Evolutionary conservation across 192 early-diverging fungal species (phyloP).

Genomic region (Chytriomyces hyalinus): DNA sequence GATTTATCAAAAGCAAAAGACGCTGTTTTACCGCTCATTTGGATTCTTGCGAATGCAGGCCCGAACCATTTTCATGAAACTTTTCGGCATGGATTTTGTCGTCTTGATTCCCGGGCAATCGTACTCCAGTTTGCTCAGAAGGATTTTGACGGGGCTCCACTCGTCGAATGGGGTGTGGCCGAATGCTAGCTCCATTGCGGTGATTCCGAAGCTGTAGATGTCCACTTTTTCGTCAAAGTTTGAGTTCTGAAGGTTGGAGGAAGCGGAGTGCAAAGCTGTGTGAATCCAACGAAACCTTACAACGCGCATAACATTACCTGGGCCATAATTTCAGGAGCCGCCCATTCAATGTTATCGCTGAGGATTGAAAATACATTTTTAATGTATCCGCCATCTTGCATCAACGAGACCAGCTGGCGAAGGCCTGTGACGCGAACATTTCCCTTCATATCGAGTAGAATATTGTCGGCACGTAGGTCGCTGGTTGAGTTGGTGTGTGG

Average conservation of each 20-base stretch:
- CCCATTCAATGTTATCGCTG: conserved; percentile 65
- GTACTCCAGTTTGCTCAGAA: conserved; percentile 57
- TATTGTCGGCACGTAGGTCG: conserved; percentile 64
- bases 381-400: conserved; percentile 47
- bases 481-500: conserved; percentile 27
- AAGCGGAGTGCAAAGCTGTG: neutral
- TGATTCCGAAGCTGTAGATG: conserved; percentile 66
- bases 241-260: conserved; percentile 42
- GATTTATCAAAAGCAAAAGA: neutral
- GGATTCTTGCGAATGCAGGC: conserved; percentile 53
- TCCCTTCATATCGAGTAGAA: conserved; percentile 58
- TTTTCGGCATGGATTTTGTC: conserved; percentile 47
- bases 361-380: conserved; percentile 58
- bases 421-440: conserved; percentile 60
- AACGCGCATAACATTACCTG: conserved; percentile 41
- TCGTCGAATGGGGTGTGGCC: conserved; percentile 61
- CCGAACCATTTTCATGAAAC: conserved; percentile 46
- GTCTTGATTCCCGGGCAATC: conserved; percentile 51
- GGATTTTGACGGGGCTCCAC: conserved; percentile 50
- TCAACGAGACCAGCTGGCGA: conserved; percentile 53
- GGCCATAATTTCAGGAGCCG: conserved; percentile 65
- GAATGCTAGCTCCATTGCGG: conserved; percentile 63
- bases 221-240: conserved; percentile 59
- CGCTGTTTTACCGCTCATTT: conserved; percentile 32
- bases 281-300: neutral